Evolutionary conservation across 23 red algal species (phyloP), one percentile per base, ranked within the genome.

Genomic region (Gracilariopsis chorda): DNA sequence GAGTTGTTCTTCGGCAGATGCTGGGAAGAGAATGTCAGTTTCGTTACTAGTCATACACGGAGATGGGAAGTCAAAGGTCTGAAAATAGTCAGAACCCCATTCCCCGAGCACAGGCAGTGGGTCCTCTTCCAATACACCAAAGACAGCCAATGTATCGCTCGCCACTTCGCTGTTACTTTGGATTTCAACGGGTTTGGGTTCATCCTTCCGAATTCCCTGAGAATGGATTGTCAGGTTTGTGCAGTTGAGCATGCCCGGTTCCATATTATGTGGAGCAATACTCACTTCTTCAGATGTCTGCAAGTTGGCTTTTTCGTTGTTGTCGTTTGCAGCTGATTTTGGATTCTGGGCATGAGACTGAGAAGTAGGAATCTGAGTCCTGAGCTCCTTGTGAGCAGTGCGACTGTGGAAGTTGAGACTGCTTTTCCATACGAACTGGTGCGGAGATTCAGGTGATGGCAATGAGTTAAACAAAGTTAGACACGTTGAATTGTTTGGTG

Each of bases 361-460:
- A 45, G 39, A 2, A n/a, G 28, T 12, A 46, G 67, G 32, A 4
- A n/a, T 73, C 40, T 47, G 39, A 35, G 24, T 80, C 36, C 52
- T 59, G 44, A 34, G 27, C 32, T 89, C 48, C 28, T 61, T 77
- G 67, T 89, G 85, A 63, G 42, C 33, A 20, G 34, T 89, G 51
- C 85, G 65, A 28, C 37, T 77, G 51, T 89, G 85, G 34, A 77
- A 89, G 56, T 89, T 89, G 17, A 89, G 85, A 61, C 85, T 89
- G 33, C 85, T 89, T 53, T 89, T 89, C 85, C 85, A 89, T 20
- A 77, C 85, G 51, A 89, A 89, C 85, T 89, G 64, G n/a, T n/a
- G n/a, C 48, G 60, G 47, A 78, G 39, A 52, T 35, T 2, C 49
- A 29, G 59, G 12, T 75, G 69, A 14, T 58, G 16, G 17, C 34